These are phyloP conservation scores for Oldenlandia corymbosa DNA, from an alignment of 257 asterid genomes.

Conservation along the genomic window DNA sequence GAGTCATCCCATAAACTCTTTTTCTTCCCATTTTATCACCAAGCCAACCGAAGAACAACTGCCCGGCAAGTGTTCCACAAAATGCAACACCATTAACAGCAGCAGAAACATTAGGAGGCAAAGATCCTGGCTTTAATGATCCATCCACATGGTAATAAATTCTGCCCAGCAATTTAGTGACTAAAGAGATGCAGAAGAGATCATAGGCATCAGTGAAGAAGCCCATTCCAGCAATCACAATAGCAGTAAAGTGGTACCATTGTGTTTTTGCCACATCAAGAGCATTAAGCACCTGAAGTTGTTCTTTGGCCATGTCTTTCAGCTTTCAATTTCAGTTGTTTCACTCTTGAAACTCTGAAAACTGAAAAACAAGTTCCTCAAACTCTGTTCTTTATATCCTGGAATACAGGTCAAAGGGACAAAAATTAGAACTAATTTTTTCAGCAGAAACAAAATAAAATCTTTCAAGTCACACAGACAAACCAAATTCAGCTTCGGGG, in stretches of 20 bases:
- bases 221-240: constrained; percentile 70
- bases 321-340: background rate
- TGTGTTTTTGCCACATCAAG: constrained; percentile 64
- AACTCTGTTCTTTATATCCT: constrained; percentile 3
- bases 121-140: constrained; percentile 20
- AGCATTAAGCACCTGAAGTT: constrained; percentile 48
- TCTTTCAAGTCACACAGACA: no score
- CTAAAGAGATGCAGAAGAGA: constrained; percentile 46
- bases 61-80: constrained; percentile 57
- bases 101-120: constrained; percentile 32
- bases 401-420: background rate
- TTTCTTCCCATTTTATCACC: constrained; percentile 71
- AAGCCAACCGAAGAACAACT: constrained; percentile 72
- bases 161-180: constrained; percentile 48
- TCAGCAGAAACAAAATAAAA: background rate
- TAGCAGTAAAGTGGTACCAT: constrained; percentile 57
- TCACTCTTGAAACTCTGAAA: no score
- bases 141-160: constrained; percentile 37
- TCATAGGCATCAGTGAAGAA: constrained; percentile 72
- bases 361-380: background rate
- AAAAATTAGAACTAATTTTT: background rate
- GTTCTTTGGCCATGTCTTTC: constrained; percentile 39
- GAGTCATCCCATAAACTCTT: constrained; percentile 56
- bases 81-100: constrained; percentile 64
- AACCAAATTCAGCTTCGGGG: background rate